Base-by-base conservation (phyloP, 2,329 filamentous ascomycete genomes). In the Xylaria sp. region DNA sequence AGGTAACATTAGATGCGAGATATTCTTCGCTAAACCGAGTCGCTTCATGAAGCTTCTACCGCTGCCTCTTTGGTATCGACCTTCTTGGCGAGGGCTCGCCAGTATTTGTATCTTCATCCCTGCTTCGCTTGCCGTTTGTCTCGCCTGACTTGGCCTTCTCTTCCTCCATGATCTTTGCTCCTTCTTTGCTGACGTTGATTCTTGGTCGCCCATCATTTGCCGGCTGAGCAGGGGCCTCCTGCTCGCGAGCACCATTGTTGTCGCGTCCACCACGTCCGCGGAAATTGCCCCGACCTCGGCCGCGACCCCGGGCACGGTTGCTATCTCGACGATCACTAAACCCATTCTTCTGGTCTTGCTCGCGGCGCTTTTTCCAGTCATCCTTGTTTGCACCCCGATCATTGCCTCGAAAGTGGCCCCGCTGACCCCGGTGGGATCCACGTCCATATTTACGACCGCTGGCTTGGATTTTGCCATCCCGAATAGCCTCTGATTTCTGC, bases 401-500 rank as follows among this genome's bases (percentile, higher is more conserved):
- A 42, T 79, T 76, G 58, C 74, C 76, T 55, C 74, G 71, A 60
- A 73, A 73, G 54, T 75, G 72, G 43, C 76, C 76, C 21, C 74
- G 73, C 46, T 76, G 76, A 31, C 77, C 76, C 33, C 77, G 76
- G 21, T 68, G 64, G 28, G 64, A 43, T 23, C 65, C 61, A 45
- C 75, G 75, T 50, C 76, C 74, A 60, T 72, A 70, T 38, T 72
- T 69, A 50, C 73, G 71, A 15, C 74, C 75, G 71, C 81, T 87
- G 64, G 89, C 86, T 74, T 87, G 81, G 50, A 92, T 81, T 72
- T 87, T 87, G 63, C 92, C 91, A 45, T 87, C 84, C 69, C 86
- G 83, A 71, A 94, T 94, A 38, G 91, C 85, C 57, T 87, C 80
- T 60, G 83, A 84, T 82, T 94, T 94, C 77, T 89, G 87, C n/a